Percentiles rank a stretch among this genome's conserved stretches.
These are phyloP conservation scores for Neofusicoccum kwambonambiense DNA, from an alignment of 2,329 filamentous ascomycete species.

Conservation along the genomic window DNA sequence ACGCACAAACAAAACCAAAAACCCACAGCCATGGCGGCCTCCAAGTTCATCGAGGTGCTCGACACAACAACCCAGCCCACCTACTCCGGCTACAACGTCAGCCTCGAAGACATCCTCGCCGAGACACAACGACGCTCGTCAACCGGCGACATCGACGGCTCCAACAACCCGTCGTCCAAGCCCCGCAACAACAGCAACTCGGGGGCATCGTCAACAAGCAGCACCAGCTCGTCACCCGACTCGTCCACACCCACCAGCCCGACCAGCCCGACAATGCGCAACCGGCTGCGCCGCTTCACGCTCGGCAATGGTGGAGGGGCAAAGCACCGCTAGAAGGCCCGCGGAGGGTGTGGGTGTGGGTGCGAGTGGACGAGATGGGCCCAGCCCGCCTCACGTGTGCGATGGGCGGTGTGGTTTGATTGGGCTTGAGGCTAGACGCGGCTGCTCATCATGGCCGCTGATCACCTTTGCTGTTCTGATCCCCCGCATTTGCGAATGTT, in stretches of 20 bases:
- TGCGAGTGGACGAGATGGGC: neutral
- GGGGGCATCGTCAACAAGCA: neutral
- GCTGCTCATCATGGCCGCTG: neutral
- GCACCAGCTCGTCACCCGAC: slow-evolving; percentile 3
- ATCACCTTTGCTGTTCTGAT: neutral
- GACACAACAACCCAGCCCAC: slow-evolving; percentile 33
- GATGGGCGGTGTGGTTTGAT: neutral
- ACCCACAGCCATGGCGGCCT: slow-evolving; percentile 28
- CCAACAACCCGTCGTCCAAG: neutral
- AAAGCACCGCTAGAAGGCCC: neutral
- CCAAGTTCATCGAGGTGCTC: slow-evolving; percentile 41
- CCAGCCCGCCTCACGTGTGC: neutral
- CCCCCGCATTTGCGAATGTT: neutral
- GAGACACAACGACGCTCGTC: slow-evolving; percentile 34
- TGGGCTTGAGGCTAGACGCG: neutral
- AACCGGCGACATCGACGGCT: slow-evolving; percentile 2
- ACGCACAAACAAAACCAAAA: neutral
- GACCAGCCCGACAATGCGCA: slow-evolving; percentile 13
- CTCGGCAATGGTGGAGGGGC: neutral
- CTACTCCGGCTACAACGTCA: slow-evolving; percentile 38
- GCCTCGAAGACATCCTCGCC: slow-evolving; percentile 39
- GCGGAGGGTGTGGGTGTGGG: no score
- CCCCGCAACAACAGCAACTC: slow-evolving; percentile 14
- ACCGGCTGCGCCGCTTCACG: slow-evolving; percentile 10
- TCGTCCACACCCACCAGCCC: slow-evolving; percentile 9